Percentiles rank a stretch among this genome's conserved stretches.
These are phyloP conservation scores for Kazachstania taianensis DNA, from an alignment of 805 yeast species.

Conservation along the genomic window DNA sequence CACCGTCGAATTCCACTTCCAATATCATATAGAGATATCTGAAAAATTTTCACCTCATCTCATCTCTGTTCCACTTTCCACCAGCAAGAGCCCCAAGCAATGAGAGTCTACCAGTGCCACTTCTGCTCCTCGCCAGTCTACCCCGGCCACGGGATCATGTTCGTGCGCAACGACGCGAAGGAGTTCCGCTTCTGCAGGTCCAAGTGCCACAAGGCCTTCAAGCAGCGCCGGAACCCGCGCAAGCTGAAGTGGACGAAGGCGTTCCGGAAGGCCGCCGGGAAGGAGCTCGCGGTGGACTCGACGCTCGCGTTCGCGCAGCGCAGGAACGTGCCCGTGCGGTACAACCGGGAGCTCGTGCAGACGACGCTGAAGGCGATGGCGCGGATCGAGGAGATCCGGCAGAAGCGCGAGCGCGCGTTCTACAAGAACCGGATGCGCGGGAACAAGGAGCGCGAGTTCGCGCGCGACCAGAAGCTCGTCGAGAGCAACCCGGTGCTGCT, in stretches of 20 bases:
- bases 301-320: slow-evolving; percentile 94
- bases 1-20: slow-evolving; percentile 5
- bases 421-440: slow-evolving; percentile 99
- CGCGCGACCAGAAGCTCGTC: slow-evolving; percentile 78
- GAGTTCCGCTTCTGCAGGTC: slow-evolving; percentile 96
- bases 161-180: slow-evolving; percentile 96
- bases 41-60: slow-evolving; percentile 2
- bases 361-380: slow-evolving; percentile 93
- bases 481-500: slow-evolving; percentile 82
- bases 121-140: slow-evolving; percentile 96
- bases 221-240: slow-evolving; percentile 97
- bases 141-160: slow-evolving; percentile 92
- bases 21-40: slow-evolving; percentile 19
- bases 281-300: slow-evolving; percentile 94
- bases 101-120: slow-evolving; percentile 89
- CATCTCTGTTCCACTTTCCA: background rate
- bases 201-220: slow-evolving; percentile 94
- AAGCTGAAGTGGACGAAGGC: slow-evolving; percentile 98
- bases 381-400: slow-evolving; percentile 91
- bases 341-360: slow-evolving; percentile 91
- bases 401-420: slow-evolving; percentile 95
- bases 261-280: slow-evolving; percentile 97
- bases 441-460: slow-evolving; percentile 78
- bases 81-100: slow-evolving; percentile 24
- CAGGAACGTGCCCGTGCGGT: slow-evolving; percentile 95